Evolutionary conservation across 2,329 filamentous ascomycete species (phyloP), one percentile per base, ranked within the genome.

Genomic region (Thelonectria blattea): DNA sequence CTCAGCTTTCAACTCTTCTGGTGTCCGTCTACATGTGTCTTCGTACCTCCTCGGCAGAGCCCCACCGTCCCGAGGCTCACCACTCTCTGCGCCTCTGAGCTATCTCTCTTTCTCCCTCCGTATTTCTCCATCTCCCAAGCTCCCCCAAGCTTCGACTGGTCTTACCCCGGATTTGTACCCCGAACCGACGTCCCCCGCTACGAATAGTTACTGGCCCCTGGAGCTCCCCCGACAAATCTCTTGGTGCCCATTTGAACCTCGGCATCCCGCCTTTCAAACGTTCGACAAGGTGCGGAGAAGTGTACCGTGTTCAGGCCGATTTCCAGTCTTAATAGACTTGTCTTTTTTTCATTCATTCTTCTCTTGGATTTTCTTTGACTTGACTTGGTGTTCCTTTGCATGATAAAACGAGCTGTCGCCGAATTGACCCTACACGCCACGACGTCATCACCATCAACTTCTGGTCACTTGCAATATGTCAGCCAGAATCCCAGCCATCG

Each of bases 401-500:
- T 42, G n/a, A 10, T 18, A 42, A n/a, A n/a, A 42, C 17, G 17
- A 14, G 15, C 34, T 14, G 15, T 14, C 34, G 27, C 37, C 12
- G 37, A 41, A 41, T 22, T 41, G 18, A 20, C n/a, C 42, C 22
- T 43, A 12, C n/a, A 30, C 50, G n/a, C 11, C 51, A 45, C 51
- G 56, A 58, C 56, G 42, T 52, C 48, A 64, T 56, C 49, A n/a
- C 18, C 41, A 46, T 34, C 32, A 59, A 17, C 49, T 48, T n/a
- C 42, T 54, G 15, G 45, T n/a, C 22, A 43, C 20, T 56, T 45
- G 9, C 42, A 45, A 51, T 45, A 76, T 76, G 74, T 67, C 74
- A 42, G 69, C 71, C 49, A 68, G 63, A 60, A 76, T 76, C 56
- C 74, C 74, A 58, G 69, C 69, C 55, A 65, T 76, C 56, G 74